Conservation (phyloP, 768 basidiomycete species). For the Lactifluus hygrophoroides region DNA sequence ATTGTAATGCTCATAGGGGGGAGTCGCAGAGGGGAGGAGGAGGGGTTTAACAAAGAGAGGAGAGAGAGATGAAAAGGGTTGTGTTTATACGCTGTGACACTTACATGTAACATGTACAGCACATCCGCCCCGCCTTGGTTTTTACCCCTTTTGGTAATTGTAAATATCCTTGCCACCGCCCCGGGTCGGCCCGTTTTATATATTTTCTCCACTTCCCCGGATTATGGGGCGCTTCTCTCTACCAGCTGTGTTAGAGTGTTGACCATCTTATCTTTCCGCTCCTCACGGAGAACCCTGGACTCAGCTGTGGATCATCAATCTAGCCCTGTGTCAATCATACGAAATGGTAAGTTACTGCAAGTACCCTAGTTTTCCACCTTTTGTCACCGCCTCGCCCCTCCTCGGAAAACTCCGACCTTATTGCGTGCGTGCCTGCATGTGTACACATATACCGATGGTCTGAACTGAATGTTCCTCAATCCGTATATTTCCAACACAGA, state of each 20-base stretch:
- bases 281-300: no score
- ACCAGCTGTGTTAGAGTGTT: no score
- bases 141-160: background rate
- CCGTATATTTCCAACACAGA: background rate
- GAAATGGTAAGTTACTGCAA: no score
- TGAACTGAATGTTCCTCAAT: background rate
- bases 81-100: background rate
- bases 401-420: background rate
- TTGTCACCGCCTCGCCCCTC: background rate
- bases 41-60: constrained; percentile 4
- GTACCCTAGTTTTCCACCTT: background rate
- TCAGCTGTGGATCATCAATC: background rate
- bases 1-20: constrained; percentile 37
- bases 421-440: background rate
- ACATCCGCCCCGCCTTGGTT: background rate
- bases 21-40: background rate
- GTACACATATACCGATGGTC: background rate
- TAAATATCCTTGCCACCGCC: background rate
- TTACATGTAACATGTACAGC: background rate
- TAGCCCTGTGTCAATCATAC: no score
- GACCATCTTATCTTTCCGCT: no score
- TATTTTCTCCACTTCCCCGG: background rate
- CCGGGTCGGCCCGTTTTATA: background rate
- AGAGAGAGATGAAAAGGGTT: background rate
- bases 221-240: background rate